Percentiles rank a stretch among this genome's conserved stretches.
These are phyloP conservation scores for Candida wancherniae DNA, from an alignment of 805 yeast genomes.

Conservation along the genomic window DNA sequence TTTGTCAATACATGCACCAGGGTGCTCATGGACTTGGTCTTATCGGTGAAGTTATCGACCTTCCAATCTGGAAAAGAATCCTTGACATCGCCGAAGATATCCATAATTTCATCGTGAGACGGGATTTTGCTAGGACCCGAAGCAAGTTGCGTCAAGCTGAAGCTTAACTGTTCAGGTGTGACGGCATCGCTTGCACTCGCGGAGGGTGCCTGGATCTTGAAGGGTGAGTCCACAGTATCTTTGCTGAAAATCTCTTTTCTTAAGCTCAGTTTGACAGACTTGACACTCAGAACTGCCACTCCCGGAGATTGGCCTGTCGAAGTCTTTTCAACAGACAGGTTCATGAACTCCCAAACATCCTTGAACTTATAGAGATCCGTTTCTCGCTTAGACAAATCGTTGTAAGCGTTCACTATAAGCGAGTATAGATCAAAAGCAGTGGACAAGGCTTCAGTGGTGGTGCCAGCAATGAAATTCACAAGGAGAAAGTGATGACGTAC, in stretches of 20 bases:
- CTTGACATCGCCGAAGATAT: conserved; percentile 10
- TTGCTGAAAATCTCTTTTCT: conserved; percentile 17
- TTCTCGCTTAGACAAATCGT: conserved; percentile 32
- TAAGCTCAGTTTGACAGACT: conserved; percentile 1
- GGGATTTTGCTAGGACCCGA: too few species aligned
- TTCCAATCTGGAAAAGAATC: conserved; percentile 9
- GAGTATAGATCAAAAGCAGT: conserved; percentile 35
- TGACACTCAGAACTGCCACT: conserved; percentile 1
- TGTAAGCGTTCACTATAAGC: conserved; percentile 28
- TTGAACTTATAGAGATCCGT: conserved; percentile 29
- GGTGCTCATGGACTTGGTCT: conserved; percentile 1
- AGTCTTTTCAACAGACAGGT: conserved; percentile 22
- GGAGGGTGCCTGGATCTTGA: conserved; percentile 24
- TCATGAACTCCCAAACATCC: conserved; percentile 34
- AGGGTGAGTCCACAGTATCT: conserved; percentile 32
- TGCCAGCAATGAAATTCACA: conserved; percentile 31
- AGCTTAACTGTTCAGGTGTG: conserved; percentile 23
- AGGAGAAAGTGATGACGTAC: conserved; percentile 18
- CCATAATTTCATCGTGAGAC: conserved; percentile 15
- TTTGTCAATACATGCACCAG: conserved; percentile 3
- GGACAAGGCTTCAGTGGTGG: conserved; percentile 20
- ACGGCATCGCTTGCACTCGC: conserved; percentile 19
- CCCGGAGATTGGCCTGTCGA: conserved; percentile 4
- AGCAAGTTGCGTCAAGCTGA: too few species aligned
- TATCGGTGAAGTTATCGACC: not conserved